phyloP scores from a whole-genome alignment of 2,329 filamentous ascomycete species.

The Arthrinium phaeospermum region DNA sequence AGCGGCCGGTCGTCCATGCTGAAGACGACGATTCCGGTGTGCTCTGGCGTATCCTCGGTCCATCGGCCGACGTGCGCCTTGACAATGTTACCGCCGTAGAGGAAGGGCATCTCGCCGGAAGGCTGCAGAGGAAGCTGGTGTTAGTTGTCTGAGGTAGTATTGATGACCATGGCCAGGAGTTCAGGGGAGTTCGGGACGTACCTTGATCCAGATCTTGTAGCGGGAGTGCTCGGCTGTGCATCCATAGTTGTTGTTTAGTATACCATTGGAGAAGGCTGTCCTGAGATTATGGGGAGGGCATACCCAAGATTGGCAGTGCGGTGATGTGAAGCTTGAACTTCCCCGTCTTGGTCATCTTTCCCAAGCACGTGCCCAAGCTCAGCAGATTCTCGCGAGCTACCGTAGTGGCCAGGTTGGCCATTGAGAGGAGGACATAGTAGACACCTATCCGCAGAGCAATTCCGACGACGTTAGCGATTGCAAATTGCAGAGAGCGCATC shows the following conservation, averaged over 20 bases:
- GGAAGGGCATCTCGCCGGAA: conserved; percentile 96
- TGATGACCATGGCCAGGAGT: neutral
- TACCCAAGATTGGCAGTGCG: conserved; percentile 76
- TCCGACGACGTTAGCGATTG: neutral
- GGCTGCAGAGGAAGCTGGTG: conserved; percentile 50
- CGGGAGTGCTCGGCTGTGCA: conserved; percentile 74
- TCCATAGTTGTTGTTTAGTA: neutral
- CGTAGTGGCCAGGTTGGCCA: conserved; percentile 90
- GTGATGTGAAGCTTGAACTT: conserved; percentile 97
- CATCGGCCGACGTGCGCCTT: conserved; percentile 66
- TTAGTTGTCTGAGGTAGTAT: neutral
- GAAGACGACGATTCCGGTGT: conserved; percentile 88
- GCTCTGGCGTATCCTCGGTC: conserved; percentile 66
- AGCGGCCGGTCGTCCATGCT: conserved; percentile 93
- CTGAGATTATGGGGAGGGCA: conserved; percentile 51
- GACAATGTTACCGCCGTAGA: conserved; percentile 82
- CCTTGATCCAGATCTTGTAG: conserved; percentile 92
- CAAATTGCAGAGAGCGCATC: neutral
- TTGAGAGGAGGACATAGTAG: conserved; percentile 88
- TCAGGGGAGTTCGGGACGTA: neutral
- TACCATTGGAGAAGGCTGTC: neutral
- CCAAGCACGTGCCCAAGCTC: conserved; percentile 85
- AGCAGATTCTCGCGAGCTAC: conserved; percentile 82
- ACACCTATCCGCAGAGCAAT: neutral
- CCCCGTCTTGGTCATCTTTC: conserved; percentile 95